Evolutionary conservation across 2,329 filamentous ascomycete species (phyloP).

Genomic region (Fusarium nisikadoi): DNA sequence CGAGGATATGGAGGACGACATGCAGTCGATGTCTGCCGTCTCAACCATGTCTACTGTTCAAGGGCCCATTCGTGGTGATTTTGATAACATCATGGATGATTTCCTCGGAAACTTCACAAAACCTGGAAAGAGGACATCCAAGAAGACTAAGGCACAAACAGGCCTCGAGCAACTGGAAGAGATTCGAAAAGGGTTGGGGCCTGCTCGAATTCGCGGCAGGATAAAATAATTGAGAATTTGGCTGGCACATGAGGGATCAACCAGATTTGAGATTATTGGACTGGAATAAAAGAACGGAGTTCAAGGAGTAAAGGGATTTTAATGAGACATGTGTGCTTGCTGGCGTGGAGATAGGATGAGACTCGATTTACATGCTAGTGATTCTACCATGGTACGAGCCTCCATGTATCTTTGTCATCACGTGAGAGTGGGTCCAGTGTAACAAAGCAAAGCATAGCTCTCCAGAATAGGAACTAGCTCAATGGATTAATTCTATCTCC

Average conservation of each 20-base stretch:
- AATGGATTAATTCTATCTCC: conserved; percentile 31
- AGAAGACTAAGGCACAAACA: conserved; percentile 82
- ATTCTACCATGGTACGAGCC: not conserved
- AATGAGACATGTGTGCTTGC: conserved; percentile 11
- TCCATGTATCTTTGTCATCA: conserved; percentile 23
- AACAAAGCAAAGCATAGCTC: conserved; percentile 32
- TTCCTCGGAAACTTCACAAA: conserved; percentile 82
- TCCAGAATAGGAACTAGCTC: conserved; percentile 38
- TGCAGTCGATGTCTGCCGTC: conserved; percentile 68
- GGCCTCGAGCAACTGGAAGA: conserved; percentile 93
- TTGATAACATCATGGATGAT: conserved; percentile 91
- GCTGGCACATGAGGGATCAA: not conserved
- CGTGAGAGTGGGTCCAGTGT: conserved; percentile 32
- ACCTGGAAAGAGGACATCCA: conserved; percentile 77
- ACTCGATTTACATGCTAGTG: not conserved
- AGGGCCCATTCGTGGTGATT: conserved; percentile 78
- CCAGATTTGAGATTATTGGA: not conserved
- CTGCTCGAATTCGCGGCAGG: conserved; percentile 67
- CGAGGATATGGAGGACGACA: conserved; percentile 60
- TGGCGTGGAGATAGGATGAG: not conserved
- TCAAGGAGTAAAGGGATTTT: conserved; percentile 15
- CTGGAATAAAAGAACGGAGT: conserved; percentile 23
- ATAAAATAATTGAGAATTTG: conserved; percentile 26
- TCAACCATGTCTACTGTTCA: conserved; percentile 74
- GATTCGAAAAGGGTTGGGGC: conserved; percentile 81